Percentiles rank a stretch among this genome's conserved stretches.
Conservation (phyloP, 78 protist species). For the Chrysochromulina tobinii region DNA sequence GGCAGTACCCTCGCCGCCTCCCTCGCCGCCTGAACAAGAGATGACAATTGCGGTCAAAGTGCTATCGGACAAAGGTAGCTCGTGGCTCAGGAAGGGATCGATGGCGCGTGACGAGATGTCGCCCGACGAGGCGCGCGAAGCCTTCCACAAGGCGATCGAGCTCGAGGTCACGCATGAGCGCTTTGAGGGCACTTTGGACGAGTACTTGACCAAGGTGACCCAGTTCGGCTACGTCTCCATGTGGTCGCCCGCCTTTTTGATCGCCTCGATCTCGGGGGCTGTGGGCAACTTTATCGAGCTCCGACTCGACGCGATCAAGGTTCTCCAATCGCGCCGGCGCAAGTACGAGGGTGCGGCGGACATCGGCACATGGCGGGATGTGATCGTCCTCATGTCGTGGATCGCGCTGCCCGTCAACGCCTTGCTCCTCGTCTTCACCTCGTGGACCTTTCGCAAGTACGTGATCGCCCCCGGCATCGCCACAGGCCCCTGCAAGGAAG, state of each 20-base stretch:
- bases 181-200: not conserved
- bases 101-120: not conserved
- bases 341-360: not conserved
- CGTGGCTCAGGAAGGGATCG: not conserved
- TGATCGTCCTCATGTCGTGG: not conserved
- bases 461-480: not conserved
- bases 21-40: not conserved
- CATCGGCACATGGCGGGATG: not conserved
- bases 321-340: not conserved
- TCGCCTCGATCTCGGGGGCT: not conserved
- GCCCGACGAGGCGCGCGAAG: not conserved
- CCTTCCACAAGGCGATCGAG: not conserved
- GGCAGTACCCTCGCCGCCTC: too few relatives aligned
- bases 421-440: not conserved
- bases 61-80: not conserved
- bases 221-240: not conserved
- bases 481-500: too few relatives aligned
- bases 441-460: not conserved
- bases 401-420: not conserved
- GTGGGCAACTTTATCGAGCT: slow-evolving; percentile 20
- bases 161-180: not conserved
- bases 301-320: slow-evolving; percentile 13
- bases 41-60: not conserved
- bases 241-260: not conserved
- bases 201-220: not conserved